These are phyloP conservation scores for Diacronema lutheri DNA, from an alignment of 78 protist genomes.

Conservation along the genomic window DNA sequence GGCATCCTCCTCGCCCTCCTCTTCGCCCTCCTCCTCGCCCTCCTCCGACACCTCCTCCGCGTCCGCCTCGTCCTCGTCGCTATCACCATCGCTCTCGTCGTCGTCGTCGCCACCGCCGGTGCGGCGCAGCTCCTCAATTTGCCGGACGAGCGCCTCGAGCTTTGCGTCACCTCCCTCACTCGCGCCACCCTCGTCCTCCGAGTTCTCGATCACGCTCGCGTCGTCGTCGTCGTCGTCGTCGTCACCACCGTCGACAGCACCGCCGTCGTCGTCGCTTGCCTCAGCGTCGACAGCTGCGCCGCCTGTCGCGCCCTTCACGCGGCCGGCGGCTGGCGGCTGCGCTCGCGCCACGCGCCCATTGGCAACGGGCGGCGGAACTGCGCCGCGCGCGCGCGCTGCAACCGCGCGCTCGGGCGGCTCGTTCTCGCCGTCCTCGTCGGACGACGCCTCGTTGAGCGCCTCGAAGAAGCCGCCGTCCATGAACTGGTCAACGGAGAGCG, in stretches of 20 bases:
- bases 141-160: background rate
- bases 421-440: background rate
- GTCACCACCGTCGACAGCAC: no score
- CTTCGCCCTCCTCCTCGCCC: background rate
- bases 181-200: background rate
- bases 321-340: no score
- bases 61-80: background rate
- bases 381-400: background rate
- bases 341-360: no score
- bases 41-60: slow-evolving; percentile 2
- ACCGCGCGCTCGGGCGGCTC: background rate
- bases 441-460: slow-evolving; percentile 3
- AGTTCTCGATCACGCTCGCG: background rate
- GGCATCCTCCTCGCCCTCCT: background rate
- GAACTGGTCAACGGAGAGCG: slow-evolving; percentile 4
- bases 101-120: background rate
- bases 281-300: no score
- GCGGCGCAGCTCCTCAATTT: background rate
- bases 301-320: no score
- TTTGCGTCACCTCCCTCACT: background rate
- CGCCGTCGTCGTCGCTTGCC: no score
- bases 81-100: background rate
- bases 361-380: no score
- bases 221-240: background rate
- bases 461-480: slow-evolving; percentile 13